These are phyloP conservation scores for Sistotremastrum niveocremeum DNA, from an alignment of 768 basidiomycete species.

Conservation along the genomic window DNA sequence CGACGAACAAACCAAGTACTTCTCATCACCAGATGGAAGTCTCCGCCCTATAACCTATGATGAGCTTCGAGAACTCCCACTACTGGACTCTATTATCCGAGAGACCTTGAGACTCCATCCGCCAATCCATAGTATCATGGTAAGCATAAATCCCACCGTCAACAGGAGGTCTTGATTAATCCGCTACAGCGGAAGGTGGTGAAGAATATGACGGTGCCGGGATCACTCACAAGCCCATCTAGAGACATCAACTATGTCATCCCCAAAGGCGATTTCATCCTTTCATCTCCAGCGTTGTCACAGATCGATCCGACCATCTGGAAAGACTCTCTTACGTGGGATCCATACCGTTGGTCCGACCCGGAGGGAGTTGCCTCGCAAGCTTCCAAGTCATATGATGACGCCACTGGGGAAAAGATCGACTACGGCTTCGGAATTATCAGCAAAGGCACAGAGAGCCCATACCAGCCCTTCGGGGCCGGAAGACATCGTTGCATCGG, in stretches of 20 bases:
- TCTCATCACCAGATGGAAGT: slow-evolving; percentile 24
- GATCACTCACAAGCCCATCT: slow-evolving; percentile 23
- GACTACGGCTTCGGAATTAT: slow-evolving; percentile 37
- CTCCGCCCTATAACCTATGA: slow-evolving; percentile 28
- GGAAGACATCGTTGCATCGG: slow-evolving; percentile 32
- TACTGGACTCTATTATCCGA: slow-evolving; percentile 30
- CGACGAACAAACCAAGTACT: slow-evolving; percentile 30
- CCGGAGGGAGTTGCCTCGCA: slow-evolving; percentile 21
- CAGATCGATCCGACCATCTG: slow-evolving; percentile 32
- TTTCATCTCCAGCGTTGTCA: slow-evolving; percentile 32
- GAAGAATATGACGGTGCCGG: slow-evolving; percentile 29
- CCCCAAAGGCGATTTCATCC: slow-evolving; percentile 30
- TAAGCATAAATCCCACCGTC: slow-evolving; percentile 1
- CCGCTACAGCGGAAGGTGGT: slow-evolving; percentile 31
- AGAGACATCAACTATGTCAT: slow-evolving; percentile 22
- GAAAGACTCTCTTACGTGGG: slow-evolving; percentile 26
- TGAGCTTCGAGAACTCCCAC: slow-evolving; percentile 25
- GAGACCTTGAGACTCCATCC: slow-evolving; percentile 31
- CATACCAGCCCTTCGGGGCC: slow-evolving; percentile 37
- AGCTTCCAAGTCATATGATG: slow-evolving; percentile 23
- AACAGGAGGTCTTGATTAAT: background rate
- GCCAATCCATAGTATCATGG: slow-evolving; percentile 29
- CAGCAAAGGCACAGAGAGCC: slow-evolving; percentile 30
- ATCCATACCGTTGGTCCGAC: slow-evolving; percentile 30
- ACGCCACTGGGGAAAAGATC: slow-evolving; percentile 25